Evolutionary conservation across 495 filamentous ascomycete species (phyloP).

Genomic region (Coniosporium apollinis): DNA sequence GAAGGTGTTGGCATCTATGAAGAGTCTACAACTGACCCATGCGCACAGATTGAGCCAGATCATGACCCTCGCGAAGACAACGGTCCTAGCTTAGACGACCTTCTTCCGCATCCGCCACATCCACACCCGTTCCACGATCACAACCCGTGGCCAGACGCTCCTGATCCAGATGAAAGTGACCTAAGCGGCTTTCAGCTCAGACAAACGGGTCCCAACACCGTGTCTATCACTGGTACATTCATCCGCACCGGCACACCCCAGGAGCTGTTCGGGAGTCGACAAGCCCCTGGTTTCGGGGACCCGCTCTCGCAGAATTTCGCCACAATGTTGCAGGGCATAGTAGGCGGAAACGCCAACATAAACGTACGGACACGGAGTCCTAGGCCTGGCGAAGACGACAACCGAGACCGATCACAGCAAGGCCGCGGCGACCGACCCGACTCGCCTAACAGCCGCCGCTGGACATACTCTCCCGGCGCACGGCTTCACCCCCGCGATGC

Average conservation of each 20-base stretch:
- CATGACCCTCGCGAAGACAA: slow-evolving; percentile 23
- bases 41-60: slow-evolving; percentile 22
- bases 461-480: slow-evolving; percentile 8
- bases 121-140: slow-evolving; percentile 17
- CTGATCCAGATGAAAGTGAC: slow-evolving; percentile 27
- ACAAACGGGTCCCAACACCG: slow-evolving; percentile 20
- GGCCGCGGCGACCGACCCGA: slow-evolving; percentile 3
- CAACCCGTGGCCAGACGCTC: slow-evolving; percentile 18
- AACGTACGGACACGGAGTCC: too few species aligned
- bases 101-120: slow-evolving; percentile 11
- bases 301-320: slow-evolving; percentile 3
- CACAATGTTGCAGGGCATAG: slow-evolving; percentile 5
- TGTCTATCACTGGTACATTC: slow-evolving; percentile 19
- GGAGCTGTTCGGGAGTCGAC: slow-evolving; percentile 8
- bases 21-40: background rate
- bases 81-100: slow-evolving; percentile 17
- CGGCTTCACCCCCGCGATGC: slow-evolving; percentile 18
- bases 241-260: slow-evolving; percentile 8
- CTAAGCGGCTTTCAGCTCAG: slow-evolving; percentile 22
- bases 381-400: too few species aligned
- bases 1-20: too few species aligned
- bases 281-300: background rate
- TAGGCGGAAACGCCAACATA: too few species aligned
- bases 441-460: slow-evolving; percentile 9
- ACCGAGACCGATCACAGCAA: too few species aligned